Conservation (phyloP, 306 rosid genomes). For the Dalbergia cultrata region DNA sequence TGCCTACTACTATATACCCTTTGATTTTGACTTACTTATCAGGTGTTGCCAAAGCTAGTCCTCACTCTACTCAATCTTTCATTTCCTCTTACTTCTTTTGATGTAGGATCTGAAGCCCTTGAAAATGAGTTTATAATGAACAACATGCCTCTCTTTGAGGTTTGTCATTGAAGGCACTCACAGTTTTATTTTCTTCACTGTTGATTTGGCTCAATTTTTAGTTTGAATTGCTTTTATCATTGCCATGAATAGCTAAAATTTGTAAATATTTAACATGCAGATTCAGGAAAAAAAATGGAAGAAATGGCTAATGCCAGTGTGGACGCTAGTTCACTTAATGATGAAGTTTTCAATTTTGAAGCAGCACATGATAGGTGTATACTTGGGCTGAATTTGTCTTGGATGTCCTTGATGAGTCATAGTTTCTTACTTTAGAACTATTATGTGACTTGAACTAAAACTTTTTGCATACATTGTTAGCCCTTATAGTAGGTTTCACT, state of each 20-base stretch:
- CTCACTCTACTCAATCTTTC: slow-evolving; percentile 76
- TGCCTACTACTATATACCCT: slow-evolving; percentile 28
- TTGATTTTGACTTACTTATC: slow-evolving; percentile 46
- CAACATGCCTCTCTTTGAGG: slow-evolving; percentile 84
- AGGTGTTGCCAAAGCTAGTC: slow-evolving; percentile 92
- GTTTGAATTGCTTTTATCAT: slow-evolving; percentile 7
- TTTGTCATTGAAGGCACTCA: slow-evolving; percentile 29
- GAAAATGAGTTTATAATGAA: slow-evolving; percentile 88
- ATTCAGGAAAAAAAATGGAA: slow-evolving; percentile 77
- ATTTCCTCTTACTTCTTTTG: slow-evolving; percentile 92
- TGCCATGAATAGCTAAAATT: slow-evolving; percentile 31
- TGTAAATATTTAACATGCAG: slow-evolving; percentile 57
- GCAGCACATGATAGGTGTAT: slow-evolving; percentile 96
- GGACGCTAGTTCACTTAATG: slow-evolving; percentile 74
- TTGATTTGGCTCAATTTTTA: neutral
- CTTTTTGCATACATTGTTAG: too few relatives aligned
- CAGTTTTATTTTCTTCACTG: slow-evolving; percentile 6
- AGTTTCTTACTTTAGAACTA: too few relatives aligned
- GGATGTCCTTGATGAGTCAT: too few relatives aligned
- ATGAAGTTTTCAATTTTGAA: slow-evolving; percentile 83
- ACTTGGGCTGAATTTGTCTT: slow-evolving; percentile 83
- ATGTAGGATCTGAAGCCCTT: slow-evolving; percentile 86
- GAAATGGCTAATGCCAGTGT: slow-evolving; percentile 71
- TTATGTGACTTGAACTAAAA: too few relatives aligned
- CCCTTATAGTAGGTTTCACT: too few relatives aligned